Conservation (phyloP, 495 filamentous ascomycete species). For the Penicillium angulare region DNA sequence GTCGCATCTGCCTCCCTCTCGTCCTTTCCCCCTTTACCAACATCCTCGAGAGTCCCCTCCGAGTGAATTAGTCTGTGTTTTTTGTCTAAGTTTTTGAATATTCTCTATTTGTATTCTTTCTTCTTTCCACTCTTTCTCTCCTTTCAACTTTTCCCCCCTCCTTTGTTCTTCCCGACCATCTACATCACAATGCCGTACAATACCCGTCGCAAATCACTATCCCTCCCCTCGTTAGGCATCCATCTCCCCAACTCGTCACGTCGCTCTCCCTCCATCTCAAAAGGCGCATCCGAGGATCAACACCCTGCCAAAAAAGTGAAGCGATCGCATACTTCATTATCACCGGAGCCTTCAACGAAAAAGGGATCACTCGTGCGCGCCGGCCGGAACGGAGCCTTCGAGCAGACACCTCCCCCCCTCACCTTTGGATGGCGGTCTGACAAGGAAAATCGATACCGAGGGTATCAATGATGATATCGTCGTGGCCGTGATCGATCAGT, state of each 20-base stretch:
- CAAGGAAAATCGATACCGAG: conserved; percentile 76
- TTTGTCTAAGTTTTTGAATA: conserved; percentile 18
- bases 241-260: conserved; percentile 79
- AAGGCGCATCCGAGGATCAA: conserved; percentile 48
- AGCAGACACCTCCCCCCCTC: conserved; percentile 88
- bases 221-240: conserved; percentile 88
- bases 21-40: conserved; percentile 6
- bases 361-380: conserved; percentile 42
- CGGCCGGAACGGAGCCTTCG: conserved; percentile 50
- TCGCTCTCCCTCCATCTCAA: conserved; percentile 62
- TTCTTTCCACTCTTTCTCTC: conserved; percentile 6
- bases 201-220: conserved; percentile 95
- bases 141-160: conserved; percentile 9
- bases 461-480: conserved; percentile 95
- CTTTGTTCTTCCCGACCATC: conserved; percentile 9
- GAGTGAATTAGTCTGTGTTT: conserved; percentile 12
- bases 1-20: conserved; percentile 22
- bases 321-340: conserved; percentile 66
- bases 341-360: conserved; percentile 46
- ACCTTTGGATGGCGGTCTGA: conserved; percentile 53
- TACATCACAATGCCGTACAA: conserved; percentile 83
- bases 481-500: conserved; percentile 82
- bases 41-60: conserved; percentile 7
- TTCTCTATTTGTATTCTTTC: conserved; percentile 19
- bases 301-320: conserved; percentile 84